Evolutionary conservation across 2,329 filamentous ascomycete species (phyloP), one percentile per base, ranked within the genome.

Genomic region (Claviceps fusiformis): DNA sequence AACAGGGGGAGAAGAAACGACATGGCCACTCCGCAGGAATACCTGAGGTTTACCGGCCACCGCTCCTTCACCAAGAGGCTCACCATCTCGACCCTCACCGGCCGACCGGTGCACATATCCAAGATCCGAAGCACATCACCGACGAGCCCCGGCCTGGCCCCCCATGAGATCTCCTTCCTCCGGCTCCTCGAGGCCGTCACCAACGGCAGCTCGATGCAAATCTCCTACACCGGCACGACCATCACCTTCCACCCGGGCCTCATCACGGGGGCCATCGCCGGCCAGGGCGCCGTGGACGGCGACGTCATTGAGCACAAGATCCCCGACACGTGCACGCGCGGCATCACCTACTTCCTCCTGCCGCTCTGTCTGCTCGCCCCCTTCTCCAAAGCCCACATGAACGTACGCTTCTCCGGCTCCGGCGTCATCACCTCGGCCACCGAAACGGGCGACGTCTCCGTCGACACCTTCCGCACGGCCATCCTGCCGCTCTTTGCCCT

Each of bases 211-310:
- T 84, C 87, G 55, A 89, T 97, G 73, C 91, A 96, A 65, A 95
- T 98, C 62, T 95, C 90, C 11, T 93, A 95, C 73, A 96, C 90
- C 1, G 93, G 93, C 67, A 97, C 93, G 0, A 91, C 89, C 1
- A 81, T 98, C 55, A 85, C 91, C 43, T 98, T 95, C 73, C 86
- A 88, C 61, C 93, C 93, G 0, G 93, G 93, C 41, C 76, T 98
- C 45, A 95, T 98, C 64, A 93, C 89, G 0, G 93, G 93, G 58
- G 86, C 85, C 50, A 82, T 87, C 29, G 77, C 87, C 24, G 89
- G 89, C 19, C 79, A 85, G 52, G 89, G 89, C 63, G 85, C 87
- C 43, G 75, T 73, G 17, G 71, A 80, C 50, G 80, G 83, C 63
- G 87, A 92, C 62, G 80, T 95, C 44, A 82, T 97, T 63, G 81